phyloP scores from a whole-genome alignment of 768 basidiomycete genomes.

The Cystofilobasidium ferigula region DNA sequence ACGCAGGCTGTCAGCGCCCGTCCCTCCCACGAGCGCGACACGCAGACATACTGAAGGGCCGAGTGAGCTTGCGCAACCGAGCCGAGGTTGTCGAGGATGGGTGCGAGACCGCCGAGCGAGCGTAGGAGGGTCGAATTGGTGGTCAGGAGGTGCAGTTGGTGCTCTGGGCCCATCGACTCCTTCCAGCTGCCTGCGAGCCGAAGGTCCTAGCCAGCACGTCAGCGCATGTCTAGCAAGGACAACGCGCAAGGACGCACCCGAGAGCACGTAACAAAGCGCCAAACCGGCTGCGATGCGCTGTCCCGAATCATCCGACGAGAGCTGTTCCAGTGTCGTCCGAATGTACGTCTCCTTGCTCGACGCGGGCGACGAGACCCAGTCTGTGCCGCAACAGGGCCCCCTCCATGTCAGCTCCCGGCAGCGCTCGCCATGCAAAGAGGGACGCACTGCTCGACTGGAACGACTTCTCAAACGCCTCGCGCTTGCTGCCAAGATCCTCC shows the following conservation, averaged over 20 bases:
- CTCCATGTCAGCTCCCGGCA: too few species aligned
- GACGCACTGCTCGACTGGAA: constrained; percentile 39
- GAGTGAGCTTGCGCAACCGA: constrained; percentile 81
- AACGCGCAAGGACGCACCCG: constrained; percentile 49
- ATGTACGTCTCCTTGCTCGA: background rate
- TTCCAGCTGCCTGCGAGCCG: constrained; percentile 62
- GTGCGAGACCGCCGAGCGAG: constrained; percentile 66
- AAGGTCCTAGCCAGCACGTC: background rate
- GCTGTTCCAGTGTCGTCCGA: background rate
- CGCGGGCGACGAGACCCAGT: background rate
- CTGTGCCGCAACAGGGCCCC: background rate
- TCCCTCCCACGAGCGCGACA: too few species aligned
- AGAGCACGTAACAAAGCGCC: constrained; percentile 75
- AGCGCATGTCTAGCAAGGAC: background rate
- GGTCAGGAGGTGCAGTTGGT: constrained; percentile 91
- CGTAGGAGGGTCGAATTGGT: constrained; percentile 83
- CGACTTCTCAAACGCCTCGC: constrained; percentile 76
- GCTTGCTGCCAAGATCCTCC: constrained; percentile 74
- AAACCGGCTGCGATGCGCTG: constrained; percentile 61
- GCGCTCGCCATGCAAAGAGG: background rate
- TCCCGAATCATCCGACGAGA: background rate
- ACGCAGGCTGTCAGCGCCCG: background rate
- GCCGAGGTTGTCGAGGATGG: constrained; percentile 77
- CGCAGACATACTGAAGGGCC: constrained; percentile 52
- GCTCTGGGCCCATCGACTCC: constrained; percentile 80